phyloP scores from a whole-genome alignment of 2,329 filamentous ascomycete species.

The Aureobasidium sp. region DNA sequence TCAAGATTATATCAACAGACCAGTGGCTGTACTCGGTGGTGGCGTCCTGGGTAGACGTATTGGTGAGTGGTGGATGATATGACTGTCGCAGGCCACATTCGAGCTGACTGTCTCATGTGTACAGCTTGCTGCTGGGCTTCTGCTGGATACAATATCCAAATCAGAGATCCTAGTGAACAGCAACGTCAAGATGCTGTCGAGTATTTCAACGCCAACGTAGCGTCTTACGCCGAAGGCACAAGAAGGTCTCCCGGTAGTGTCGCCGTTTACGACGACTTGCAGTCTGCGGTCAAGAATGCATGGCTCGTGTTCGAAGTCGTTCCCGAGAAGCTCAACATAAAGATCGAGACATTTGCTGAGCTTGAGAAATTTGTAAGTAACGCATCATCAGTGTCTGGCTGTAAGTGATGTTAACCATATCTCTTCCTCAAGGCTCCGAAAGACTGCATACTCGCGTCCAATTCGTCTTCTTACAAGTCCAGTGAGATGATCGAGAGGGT shows the following conservation, averaged over 20 bases:
- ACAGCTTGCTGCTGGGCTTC: constrained; percentile 28
- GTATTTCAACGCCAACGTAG: constrained; percentile 33
- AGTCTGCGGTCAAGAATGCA: constrained; percentile 34
- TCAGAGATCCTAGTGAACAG: constrained; percentile 35
- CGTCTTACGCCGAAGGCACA: constrained; percentile 10
- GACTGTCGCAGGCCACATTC: not conserved
- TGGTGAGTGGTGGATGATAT: constrained; percentile 10
- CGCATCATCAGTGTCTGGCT: not conserved
- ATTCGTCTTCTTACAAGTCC: constrained; percentile 46
- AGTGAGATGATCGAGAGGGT: constrained; percentile 40
- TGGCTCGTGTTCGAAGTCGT: constrained; percentile 48
- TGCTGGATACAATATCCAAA: constrained; percentile 35
- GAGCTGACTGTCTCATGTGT: not conserved
- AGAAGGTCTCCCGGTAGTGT: constrained; percentile 21
- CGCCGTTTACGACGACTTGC: constrained; percentile 29
- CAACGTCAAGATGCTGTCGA: constrained; percentile 30
- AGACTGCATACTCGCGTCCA: constrained; percentile 43
- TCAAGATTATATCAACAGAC: constrained; percentile 18
- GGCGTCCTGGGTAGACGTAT: constrained; percentile 38
- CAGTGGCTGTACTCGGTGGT: constrained; percentile 33
- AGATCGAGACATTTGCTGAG: constrained; percentile 39
- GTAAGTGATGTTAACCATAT: not conserved
- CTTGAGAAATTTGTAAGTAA: constrained; percentile 34
- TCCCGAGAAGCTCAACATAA: constrained; percentile 42
- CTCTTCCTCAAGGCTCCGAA: constrained; percentile 24